phyloP scores from a whole-genome alignment of 192 early-diverging fungal species.

The Mycoemilia scoparia region DNA sequence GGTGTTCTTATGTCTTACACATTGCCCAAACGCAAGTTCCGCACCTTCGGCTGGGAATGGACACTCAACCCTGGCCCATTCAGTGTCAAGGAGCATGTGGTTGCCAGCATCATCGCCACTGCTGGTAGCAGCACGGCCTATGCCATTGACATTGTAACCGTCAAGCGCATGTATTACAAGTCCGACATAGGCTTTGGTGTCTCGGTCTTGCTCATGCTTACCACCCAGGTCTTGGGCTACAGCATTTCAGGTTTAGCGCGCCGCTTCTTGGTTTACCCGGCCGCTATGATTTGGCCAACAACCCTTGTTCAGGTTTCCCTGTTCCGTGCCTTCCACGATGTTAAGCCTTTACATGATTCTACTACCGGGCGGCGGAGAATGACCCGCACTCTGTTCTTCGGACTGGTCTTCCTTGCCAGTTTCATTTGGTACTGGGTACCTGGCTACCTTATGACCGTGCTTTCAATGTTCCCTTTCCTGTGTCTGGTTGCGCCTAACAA shows the following conservation, averaged over 20 bases:
- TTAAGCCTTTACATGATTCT: conserved; percentile 18
- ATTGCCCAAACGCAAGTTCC: conserved; percentile 33
- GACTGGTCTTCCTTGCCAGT: conserved; percentile 20
- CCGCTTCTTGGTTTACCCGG: conserved; percentile 67
- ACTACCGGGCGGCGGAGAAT: conserved; percentile 10
- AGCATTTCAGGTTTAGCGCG: conserved; percentile 53
- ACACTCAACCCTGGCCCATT: conserved; percentile 75
- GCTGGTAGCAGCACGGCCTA: conserved; percentile 49
- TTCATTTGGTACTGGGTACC: conserved; percentile 44
- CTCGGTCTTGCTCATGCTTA: conserved; percentile 45
- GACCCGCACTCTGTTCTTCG: conserved; percentile 32
- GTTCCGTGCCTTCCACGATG: conserved; percentile 58
- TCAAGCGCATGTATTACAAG: conserved; percentile 49
- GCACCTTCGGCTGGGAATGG: conserved; percentile 30
- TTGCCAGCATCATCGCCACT: conserved; percentile 61
- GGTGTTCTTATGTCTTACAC: conserved; percentile 44
- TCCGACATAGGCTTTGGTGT: conserved; percentile 42
- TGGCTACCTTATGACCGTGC: conserved; percentile 43
- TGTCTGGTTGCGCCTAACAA: conserved; percentile 33
- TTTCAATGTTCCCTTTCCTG: conserved; percentile 42
- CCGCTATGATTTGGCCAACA: conserved; percentile 76
- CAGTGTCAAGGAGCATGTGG: conserved; percentile 74
- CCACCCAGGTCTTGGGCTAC: conserved; percentile 48
- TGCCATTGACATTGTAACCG: conserved; percentile 56
- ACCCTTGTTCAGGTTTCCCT: conserved; percentile 58